Evolutionary conservation across 192 early-diverging fungal genomes (phyloP), one percentile per base, ranked within the genome.

Genomic region (Podila horticola): DNA sequence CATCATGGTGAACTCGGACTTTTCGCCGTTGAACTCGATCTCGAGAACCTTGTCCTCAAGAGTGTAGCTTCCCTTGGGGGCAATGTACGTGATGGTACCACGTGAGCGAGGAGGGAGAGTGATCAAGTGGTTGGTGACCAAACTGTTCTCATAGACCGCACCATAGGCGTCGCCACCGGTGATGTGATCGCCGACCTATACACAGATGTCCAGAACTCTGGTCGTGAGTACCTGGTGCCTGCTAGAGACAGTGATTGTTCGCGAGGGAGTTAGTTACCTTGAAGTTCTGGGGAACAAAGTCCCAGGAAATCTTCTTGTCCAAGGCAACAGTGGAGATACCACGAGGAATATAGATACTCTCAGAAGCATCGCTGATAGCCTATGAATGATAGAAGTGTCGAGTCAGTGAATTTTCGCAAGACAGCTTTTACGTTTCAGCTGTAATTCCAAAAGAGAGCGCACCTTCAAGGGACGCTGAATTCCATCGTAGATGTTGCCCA

Each of bases 341-440:
- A 70, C 98, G 94, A 34, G 98, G 98, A 75, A 99, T 98, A 75
- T 99, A 99, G 84, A 99, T 99, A 85, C 95, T 96, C 82, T 95
- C 85, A 24, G 97, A 96, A 3, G 92, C 76, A 69, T 98, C 94
- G 79, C 96, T 96, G 84, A 99, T 98, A 28, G 92, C 90, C 92
- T 93, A 75, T 13, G 29, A 67, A 58, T 30, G n/a, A 22, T 52
- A 50, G 29, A 31, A 11, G 11, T 10, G 8, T 9, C 12, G 30
- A 2, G 17, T 63, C 22, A 24, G 26, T 13, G 12, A 38, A 28
- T 64, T 24, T 38, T 30, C 22, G 13, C 7, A 3, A 45, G 7
- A 17, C 15, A 45, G 2, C 13, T 45, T 45, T 12, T 45, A 45
- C 15, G 15, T 17, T 45, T 12, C 15, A 17, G 13, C 8, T 45